These are phyloP conservation scores for Pythium aquatile DNA, from an alignment of 352 stramenopile species.

Conservation along the genomic window DNA sequence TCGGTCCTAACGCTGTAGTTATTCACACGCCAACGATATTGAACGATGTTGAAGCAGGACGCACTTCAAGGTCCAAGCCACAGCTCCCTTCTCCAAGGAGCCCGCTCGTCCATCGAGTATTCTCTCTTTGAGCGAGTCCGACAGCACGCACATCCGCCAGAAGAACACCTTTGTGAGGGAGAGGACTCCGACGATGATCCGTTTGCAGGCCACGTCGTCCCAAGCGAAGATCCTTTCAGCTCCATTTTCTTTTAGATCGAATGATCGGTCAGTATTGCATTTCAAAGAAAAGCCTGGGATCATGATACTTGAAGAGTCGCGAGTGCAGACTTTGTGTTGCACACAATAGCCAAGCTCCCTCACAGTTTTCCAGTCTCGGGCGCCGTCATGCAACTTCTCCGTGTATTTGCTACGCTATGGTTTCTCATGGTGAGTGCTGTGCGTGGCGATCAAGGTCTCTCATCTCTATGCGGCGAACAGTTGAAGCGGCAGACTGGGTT, in stretches of 20 bases:
- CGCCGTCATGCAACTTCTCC: constrained; percentile 13
- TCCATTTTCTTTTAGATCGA: constrained; percentile 25
- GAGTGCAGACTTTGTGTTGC: neutral
- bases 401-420: neutral
- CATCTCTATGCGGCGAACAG: constrained; percentile 65
- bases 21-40: too few species aligned
- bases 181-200: neutral
- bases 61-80: neutral
- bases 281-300: constrained; percentile 8
- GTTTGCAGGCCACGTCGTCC: neutral
- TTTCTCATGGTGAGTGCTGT: neutral
- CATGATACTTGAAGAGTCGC: neutral
- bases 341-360: neutral
- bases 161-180: neutral
- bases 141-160: neutral
- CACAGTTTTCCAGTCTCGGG: neutral
- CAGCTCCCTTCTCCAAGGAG: neutral
- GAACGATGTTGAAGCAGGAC: neutral
- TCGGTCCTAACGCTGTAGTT: too few species aligned
- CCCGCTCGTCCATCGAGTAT: constrained; percentile 15
- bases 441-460: neutral
- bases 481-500: constrained; percentile 53
- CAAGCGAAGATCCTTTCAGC: constrained; percentile 13
- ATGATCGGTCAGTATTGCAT: constrained; percentile 14
- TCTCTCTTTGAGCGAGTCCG: constrained; percentile 7